Evolutionary conservation across 148 eudicot genomes (phyloP).

Genomic region (Talinum fruticosum): DNA sequence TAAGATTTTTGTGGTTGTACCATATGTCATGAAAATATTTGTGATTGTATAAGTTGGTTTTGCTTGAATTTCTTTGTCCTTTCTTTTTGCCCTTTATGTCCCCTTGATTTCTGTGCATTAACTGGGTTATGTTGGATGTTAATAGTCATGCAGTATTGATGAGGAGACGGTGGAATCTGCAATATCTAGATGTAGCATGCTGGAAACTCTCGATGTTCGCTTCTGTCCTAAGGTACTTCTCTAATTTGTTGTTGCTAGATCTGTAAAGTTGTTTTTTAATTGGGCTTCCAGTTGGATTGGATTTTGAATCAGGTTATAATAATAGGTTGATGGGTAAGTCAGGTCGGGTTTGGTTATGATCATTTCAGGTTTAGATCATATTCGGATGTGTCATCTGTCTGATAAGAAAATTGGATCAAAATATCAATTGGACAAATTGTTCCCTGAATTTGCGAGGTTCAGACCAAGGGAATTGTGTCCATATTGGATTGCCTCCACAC

Average conservation of each 20-base stretch:
- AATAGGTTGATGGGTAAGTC: not conserved
- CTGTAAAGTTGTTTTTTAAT: not conserved
- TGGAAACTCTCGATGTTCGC: conserved; percentile 95
- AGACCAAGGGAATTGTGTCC: not conserved
- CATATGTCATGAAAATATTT: not conserved
- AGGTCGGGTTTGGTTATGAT: not conserved
- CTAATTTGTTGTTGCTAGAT: not conserved
- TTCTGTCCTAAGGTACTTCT: conserved; percentile 66
- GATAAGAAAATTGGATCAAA: not conserved
- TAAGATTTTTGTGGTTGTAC: not conserved
- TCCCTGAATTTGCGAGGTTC: not conserved
- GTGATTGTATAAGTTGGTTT: not conserved
- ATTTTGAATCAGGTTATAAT: not conserved
- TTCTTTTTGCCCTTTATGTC: not conserved
- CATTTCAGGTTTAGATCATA: not conserved
- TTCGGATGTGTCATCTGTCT: not conserved
- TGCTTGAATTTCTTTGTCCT: not conserved
- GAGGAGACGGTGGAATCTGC: conserved; percentile 78
- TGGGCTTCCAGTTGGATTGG: not conserved
- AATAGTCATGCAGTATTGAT: conserved; percentile 75
- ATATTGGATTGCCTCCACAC: not conserved
- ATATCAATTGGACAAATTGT: not conserved
- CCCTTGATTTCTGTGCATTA: conserved; percentile 2
- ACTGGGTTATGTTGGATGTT: not conserved
- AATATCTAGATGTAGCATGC: conserved; percentile 53